These are phyloP conservation scores for Psophocarpus tetragonolobus DNA, from an alignment of 306 rosid genomes.

Conservation along the genomic window DNA sequence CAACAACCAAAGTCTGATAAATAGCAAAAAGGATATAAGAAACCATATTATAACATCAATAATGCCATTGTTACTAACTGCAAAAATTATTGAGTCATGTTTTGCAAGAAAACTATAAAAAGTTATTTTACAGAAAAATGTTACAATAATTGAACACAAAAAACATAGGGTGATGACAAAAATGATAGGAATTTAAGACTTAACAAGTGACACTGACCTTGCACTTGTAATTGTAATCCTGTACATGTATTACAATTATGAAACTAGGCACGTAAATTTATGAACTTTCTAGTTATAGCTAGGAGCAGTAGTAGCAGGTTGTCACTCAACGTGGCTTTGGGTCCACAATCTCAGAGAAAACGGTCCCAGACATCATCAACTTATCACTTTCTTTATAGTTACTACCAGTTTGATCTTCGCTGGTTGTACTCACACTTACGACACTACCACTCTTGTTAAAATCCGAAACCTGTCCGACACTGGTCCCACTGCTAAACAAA, in stretches of 20 bases:
- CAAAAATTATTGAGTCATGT: neutral
- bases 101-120: neutral
- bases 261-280: neutral
- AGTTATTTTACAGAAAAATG: neutral
- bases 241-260: neutral
- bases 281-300: neutral
- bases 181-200: neutral
- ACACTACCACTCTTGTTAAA: slow-evolving; percentile 22
- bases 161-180: neutral
- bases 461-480: slow-evolving; percentile 35
- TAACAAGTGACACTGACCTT: neutral
- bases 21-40: neutral
- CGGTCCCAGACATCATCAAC: slow-evolving; percentile 12
- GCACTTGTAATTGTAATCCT: neutral
- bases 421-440: slow-evolving; percentile 17
- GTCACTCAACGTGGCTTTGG: slow-evolving; percentile 36
- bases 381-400: neutral
- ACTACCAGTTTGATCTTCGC: slow-evolving; percentile 9
- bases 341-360: slow-evolving; percentile 37
- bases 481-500: slow-evolving; percentile 31
- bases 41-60: neutral
- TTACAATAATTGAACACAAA: neutral
- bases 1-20: neutral
- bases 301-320: neutral
- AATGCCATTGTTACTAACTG: neutral